Evolutionary conservation across 495 filamentous ascomycete genomes (phyloP).

Genomic region (Glutinoglossum americanum): DNA sequence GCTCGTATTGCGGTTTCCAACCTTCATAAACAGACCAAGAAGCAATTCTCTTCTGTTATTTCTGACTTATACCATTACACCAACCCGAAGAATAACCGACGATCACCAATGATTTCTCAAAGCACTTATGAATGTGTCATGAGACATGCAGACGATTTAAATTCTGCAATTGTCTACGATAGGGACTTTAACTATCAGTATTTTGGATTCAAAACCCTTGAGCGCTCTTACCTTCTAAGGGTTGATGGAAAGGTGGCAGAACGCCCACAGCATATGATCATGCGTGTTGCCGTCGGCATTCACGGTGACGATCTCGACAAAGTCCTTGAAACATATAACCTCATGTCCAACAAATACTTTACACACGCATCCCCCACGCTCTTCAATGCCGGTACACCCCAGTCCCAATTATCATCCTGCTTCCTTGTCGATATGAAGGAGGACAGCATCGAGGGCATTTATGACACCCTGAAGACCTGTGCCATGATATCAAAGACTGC

Average conservation of each 20-base stretch:
- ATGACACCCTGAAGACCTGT: constrained; percentile 96
- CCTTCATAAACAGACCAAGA: constrained; percentile 99
- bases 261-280: constrained; percentile 95
- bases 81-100: constrained; percentile 75
- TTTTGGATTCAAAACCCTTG: constrained; percentile 98
- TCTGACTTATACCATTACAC: constrained; percentile 87
- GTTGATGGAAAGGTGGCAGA: constrained; percentile 86
- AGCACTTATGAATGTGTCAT: constrained; percentile 76
- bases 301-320: constrained; percentile 87
- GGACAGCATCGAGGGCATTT: constrained; percentile 97
- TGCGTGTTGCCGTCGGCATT: constrained; percentile 95
- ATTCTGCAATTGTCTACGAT: constrained; percentile 97
- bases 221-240: constrained; percentile 88
- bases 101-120: constrained; percentile 82
- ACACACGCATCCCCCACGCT: constrained; percentile 94
- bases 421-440: constrained; percentile 98
- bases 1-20: constrained; percentile 98
- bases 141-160: constrained; percentile 87
- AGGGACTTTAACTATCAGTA: constrained; percentile 99
- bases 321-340: constrained; percentile 88
- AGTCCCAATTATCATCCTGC: constrained; percentile 84
- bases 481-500: constrained; percentile 99
- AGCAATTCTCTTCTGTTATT: constrained; percentile 90
- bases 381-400: constrained; percentile 91
- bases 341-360: constrained; percentile 95